phyloP scores from a whole-genome alignment of 306 rosid species.

The Pyrus betulifolia region DNA sequence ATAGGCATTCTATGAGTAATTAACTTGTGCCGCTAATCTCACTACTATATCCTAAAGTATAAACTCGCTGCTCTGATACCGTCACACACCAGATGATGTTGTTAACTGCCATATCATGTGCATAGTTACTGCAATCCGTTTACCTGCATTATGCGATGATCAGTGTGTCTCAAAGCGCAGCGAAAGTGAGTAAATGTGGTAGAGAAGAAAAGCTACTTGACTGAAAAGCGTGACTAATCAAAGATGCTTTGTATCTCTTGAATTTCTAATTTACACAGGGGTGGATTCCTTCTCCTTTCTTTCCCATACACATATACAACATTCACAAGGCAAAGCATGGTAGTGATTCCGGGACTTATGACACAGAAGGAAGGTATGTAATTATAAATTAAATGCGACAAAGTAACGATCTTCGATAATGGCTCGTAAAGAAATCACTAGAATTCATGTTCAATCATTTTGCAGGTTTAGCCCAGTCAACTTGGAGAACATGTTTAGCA shows the following conservation, averaged over 20 bases:
- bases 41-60: too few species aligned
- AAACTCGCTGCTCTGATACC: too few species aligned
- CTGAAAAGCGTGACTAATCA: too few species aligned
- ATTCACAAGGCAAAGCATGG: conserved; percentile 75
- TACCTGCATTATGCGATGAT: not conserved
- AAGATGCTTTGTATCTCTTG: not conserved
- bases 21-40: too few species aligned
- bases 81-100: not conserved
- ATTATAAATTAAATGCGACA: not conserved
- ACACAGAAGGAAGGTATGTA: conserved; percentile 78
- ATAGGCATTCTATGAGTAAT: not conserved
- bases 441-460: not conserved
- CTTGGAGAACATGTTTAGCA: conserved; percentile 67
- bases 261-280: conserved; percentile 19
- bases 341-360: conserved; percentile 72
- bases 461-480: conserved; percentile 55
- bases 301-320: conserved; percentile 63
- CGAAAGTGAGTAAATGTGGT: not conserved
- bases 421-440: not conserved
- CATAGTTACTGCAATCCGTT: not conserved
- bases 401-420: not conserved
- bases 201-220: too few species aligned
- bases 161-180: not conserved
- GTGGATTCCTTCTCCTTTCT: conserved; percentile 74
- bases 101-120: not conserved